Base-by-base conservation (phyloP, 192 early-diverging fungal genomes). In the Backusella australiensis region DNA sequence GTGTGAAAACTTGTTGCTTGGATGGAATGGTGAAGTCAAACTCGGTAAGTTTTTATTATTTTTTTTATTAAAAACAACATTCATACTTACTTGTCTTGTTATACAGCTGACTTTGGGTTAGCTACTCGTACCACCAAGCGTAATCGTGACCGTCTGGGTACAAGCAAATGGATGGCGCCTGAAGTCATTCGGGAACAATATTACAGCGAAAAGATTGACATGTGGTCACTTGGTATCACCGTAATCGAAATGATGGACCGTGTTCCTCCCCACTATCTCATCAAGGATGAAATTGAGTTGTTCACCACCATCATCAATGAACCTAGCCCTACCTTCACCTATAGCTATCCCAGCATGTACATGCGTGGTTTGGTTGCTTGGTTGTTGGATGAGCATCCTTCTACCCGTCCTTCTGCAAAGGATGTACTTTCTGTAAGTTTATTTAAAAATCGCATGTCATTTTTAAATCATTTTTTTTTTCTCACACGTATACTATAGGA, bases 141-240 rank as follows among this genome's bases (percentile, higher is more conserved):
- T 6, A 83, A 83, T 42, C 68, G 77, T 72, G 77, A 78, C 35
- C 78, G 81, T 21, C 78, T 83, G 12, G 81, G 81, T 39, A 83
- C 81, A 41, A 78, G 77, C 59, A 83, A 83, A 65, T 83, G 81
- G 81, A 87, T 75, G 86, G 86, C 86, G 32, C 86, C 86, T 26
- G 86, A 87, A 79, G 82, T 87, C 46, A 78, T 87, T 75, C 75
- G 68, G 19, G 80, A 83, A 34, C 78, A 85, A 52, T 65, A 77
- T 36, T 87, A 87, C 56, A 78, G 83, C 69, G 83, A 86, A 49
- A 87, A 80, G 66, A 79, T 85, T 39, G 86, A 87, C 69, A 74
- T 87, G 67, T 87, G 86, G 86, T 85, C 84, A 9, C 72, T 87
- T 35, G 86, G 82, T 34, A 84, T 87, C 34, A 82, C 80, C 19